Conservation (phyloP, 768 basidiomycete species). For the Rhizopogon vinicolor region DNA sequence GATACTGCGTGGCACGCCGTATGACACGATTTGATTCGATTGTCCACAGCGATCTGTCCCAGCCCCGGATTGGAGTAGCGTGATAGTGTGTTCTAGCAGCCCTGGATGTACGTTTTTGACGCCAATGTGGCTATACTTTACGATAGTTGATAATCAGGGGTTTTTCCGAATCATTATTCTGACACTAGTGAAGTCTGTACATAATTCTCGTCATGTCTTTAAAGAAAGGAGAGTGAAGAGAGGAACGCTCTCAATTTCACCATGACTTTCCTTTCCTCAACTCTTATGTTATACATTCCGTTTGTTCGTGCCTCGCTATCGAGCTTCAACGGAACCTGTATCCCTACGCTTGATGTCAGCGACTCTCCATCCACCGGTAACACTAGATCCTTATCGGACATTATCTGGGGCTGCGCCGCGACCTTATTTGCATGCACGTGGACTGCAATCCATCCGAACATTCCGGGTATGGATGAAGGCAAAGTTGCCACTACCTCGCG, state of each 20-base stretch:
- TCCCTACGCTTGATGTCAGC: background rate
- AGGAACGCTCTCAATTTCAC: background rate
- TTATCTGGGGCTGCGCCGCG: constrained; percentile 21
- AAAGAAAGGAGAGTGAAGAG: too few species aligned
- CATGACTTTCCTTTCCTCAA: background rate
- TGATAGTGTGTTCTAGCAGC: too few species aligned
- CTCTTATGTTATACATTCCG: background rate
- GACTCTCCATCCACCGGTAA: background rate
- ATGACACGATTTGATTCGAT: too few species aligned
- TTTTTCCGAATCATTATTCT: too few species aligned
- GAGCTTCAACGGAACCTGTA: background rate
- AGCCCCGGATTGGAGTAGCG: too few species aligned
- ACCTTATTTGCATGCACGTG: constrained; percentile 27
- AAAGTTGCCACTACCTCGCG: background rate
- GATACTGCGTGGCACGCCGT: too few species aligned
- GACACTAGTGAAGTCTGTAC: too few species aligned
- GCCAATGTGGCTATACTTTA: too few species aligned
- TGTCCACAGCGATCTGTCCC: too few species aligned
- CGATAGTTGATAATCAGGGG: too few species aligned
- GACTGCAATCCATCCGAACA: constrained; percentile 25
- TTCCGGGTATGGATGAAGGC: constrained; percentile 14
- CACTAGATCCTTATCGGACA: constrained; percentile 10
- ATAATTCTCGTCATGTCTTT: too few species aligned
- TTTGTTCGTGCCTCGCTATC: background rate
- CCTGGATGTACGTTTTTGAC: too few species aligned